Evolutionary conservation across 208 protist genomes (phyloP).

Genomic region (Crithidia brevicula): DNA sequence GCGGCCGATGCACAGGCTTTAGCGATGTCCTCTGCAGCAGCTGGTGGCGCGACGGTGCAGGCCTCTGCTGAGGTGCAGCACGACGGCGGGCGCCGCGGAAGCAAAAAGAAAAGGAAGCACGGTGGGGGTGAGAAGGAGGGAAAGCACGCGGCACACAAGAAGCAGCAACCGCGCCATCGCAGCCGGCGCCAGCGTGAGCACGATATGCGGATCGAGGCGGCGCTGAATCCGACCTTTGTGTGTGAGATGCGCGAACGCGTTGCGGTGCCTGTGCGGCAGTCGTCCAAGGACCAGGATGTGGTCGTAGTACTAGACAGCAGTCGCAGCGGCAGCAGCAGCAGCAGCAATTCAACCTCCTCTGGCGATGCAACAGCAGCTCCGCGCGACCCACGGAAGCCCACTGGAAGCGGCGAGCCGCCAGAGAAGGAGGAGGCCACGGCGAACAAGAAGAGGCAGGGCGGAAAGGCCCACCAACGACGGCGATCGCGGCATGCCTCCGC

Average conservation of each 20-base stretch:
- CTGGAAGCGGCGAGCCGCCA: neutral
- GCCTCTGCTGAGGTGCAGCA: neutral
- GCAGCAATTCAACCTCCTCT: neutral
- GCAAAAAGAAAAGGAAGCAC: neutral
- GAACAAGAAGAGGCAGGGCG: neutral
- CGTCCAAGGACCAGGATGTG: neutral
- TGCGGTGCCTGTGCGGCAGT: neutral
- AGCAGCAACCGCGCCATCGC: neutral
- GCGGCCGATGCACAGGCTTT: neutral
- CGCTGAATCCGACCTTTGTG: slow-evolving; percentile 12
- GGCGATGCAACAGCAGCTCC: neutral
- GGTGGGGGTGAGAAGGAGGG: neutral
- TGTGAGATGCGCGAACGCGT: slow-evolving; percentile 2
- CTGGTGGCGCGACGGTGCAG: neutral
- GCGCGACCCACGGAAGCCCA: neutral
- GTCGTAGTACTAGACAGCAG: slow-evolving; percentile 1
- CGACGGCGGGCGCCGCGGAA: too few relatives aligned
- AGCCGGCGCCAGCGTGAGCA: slow-evolving; percentile 16
- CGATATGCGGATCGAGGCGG: slow-evolving; percentile 10
- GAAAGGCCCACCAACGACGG: neutral
- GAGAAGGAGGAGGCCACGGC: neutral
- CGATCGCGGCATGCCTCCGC: neutral
- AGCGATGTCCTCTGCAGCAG: neutral
- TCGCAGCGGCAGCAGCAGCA: neutral
- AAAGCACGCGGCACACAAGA: neutral